Conservation (phyloP, 2,329 filamentous ascomycete genomes). For the Phyllosticta capitalensis region DNA sequence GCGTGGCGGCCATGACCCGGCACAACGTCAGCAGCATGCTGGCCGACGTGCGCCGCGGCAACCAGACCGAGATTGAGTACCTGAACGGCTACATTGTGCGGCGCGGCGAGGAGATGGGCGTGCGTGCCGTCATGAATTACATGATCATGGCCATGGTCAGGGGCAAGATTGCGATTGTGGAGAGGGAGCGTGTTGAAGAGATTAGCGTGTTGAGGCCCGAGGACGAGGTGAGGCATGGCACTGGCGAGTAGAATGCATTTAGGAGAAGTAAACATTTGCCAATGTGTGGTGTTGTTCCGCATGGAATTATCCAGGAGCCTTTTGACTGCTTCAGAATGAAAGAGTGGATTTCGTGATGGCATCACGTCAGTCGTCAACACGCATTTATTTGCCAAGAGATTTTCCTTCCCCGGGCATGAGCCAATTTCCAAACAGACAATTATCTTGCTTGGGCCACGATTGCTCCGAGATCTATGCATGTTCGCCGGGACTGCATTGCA, state of each 20-base stretch:
- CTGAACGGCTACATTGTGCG: constrained; percentile 81
- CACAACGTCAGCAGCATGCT: constrained; percentile 59
- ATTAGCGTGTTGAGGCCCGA: constrained; percentile 21
- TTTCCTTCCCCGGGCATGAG: too few species aligned
- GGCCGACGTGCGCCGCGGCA: constrained; percentile 51
- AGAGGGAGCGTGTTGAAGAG: constrained; percentile 30
- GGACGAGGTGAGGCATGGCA: background rate
- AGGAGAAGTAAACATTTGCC: too few species aligned
- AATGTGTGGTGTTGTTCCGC: too few species aligned
- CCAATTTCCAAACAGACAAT: too few species aligned
- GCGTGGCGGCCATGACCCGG: constrained; percentile 44
- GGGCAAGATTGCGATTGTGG: constrained; percentile 49
- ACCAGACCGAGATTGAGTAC: constrained; percentile 67
- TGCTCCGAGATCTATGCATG: too few species aligned
- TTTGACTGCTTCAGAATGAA: too few species aligned
- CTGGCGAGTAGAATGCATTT: constrained; percentile 2
- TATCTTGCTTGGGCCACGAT: too few species aligned
- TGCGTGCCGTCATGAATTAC: constrained; percentile 64
- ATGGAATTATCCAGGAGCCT: too few species aligned
- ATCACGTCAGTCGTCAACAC: too few species aligned
- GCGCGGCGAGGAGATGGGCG: constrained; percentile 60
- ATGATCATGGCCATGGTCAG: constrained; percentile 64
- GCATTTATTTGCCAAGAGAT: too few species aligned
- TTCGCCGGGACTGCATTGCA: too few species aligned
- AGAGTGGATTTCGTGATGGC: too few species aligned